Conservation (phyloP, 1,139 yeast genomes). For the Suhomyces chickasaworum region DNA sequence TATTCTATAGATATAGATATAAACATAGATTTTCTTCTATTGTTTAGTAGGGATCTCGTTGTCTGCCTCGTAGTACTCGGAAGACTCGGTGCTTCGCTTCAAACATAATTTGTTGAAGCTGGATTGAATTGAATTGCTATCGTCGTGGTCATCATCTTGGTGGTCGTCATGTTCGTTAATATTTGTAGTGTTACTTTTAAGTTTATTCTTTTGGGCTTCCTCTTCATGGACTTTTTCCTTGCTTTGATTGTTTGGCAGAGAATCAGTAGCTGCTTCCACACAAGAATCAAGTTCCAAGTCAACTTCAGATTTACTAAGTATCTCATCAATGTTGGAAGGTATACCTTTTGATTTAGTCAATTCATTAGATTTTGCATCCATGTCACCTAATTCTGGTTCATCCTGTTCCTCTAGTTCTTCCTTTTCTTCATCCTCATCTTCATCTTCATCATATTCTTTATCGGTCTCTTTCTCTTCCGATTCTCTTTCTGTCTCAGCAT, state of each 20-base stretch:
- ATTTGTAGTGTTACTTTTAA: too few relatives aligned
- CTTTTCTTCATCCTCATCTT: neutral
- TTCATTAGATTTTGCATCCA: neutral
- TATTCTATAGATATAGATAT: neutral
- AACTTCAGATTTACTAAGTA: neutral
- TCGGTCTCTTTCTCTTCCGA: conserved; percentile 5
- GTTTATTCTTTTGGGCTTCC: neutral
- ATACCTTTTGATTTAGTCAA: neutral
- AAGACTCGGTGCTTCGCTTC: conserved; percentile 2
- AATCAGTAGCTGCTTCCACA: neutral
- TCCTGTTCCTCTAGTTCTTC: neutral
- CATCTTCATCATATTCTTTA: neutral
- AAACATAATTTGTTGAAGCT: conserved; percentile 6
- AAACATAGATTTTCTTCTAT: too few relatives aligned
- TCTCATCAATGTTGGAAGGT: neutral
- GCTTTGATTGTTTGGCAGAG: neutral
- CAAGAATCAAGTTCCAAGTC: neutral
- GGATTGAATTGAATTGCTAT: conserved; percentile 6
- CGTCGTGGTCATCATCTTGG: neutral
- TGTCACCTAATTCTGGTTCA: neutral
- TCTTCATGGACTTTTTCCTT: neutral
- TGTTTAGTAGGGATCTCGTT: neutral
- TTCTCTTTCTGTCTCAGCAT: conserved; percentile 7
- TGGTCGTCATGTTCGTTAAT: neutral
- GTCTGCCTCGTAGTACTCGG: conserved; percentile 1